Percentiles rank a stretch among this genome's conserved stretches.
Conservation (phyloP, 208 protist genomes). For the Vickermania spadyakhi region DNA sequence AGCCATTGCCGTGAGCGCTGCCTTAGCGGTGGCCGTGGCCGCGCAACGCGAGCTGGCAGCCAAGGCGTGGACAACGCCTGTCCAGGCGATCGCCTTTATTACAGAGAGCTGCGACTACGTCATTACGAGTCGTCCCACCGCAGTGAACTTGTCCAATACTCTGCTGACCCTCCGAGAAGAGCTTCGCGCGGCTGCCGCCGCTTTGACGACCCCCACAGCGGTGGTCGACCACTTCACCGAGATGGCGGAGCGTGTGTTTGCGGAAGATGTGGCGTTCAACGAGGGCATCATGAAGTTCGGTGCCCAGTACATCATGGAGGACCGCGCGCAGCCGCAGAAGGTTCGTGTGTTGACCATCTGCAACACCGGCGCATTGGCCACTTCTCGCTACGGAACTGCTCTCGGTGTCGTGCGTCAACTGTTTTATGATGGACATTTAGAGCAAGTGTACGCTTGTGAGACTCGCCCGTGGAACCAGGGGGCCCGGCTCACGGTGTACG, state of each 20-base stretch:
- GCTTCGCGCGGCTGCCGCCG: conserved; percentile 17
- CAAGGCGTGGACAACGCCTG: conserved; percentile 15
- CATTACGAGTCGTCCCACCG: conserved; percentile 90
- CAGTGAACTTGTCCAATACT: conserved; percentile 93
- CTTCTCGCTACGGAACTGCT: conserved; percentile 89
- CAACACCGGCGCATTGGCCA: conserved; percentile 93
- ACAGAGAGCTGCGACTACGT: conserved; percentile 79
- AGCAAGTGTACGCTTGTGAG: conserved; percentile 89
- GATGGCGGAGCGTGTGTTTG: conserved; percentile 82
- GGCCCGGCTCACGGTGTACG: conserved; percentile 91
- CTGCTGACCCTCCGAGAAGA: conserved; percentile 48
- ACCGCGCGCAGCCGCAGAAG: conserved; percentile 16
- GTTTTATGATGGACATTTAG: conserved; percentile 68
- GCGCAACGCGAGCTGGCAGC: conserved; percentile 21
- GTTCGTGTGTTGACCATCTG: conserved; percentile 90
- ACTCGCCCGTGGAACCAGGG: conserved; percentile 95
- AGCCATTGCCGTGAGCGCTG: conserved; percentile 93
- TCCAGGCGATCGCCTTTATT: conserved; percentile 44
- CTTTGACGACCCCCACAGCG: conserved; percentile 7
- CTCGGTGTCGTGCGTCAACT: conserved; percentile 90
- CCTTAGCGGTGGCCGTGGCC: conserved; percentile 88
- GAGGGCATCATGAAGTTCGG: conserved; percentile 88
- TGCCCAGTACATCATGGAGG: conserved; percentile 62
- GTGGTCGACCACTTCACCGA: conserved; percentile 48
- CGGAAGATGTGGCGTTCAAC: conserved; percentile 86